Evolutionary conservation across 2,329 filamentous ascomycete species (phyloP), one percentile per base, ranked within the genome.

Genomic region (Aspergillus candidus): DNA sequence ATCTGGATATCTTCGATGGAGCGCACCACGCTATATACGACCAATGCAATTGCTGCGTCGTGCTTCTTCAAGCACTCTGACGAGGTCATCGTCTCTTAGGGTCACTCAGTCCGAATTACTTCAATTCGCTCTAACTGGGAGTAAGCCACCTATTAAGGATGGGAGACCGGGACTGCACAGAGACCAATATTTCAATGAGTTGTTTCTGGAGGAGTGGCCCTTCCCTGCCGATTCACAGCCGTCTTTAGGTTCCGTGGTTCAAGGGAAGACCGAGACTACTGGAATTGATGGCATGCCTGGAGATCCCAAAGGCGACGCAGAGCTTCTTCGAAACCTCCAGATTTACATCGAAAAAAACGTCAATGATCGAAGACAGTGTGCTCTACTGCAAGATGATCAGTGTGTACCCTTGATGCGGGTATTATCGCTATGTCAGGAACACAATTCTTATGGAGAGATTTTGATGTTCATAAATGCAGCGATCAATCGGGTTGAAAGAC

Each of bases 71-170:
- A 14, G 27, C 29, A 27, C 36, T 22, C 41, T 41, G 30, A 30
- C 13, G 17, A 41, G 32, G 17, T 11, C 13, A 44, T 35, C 41
- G 32, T 31, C 41, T 27, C 22, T 14, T 10, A 38, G 55, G 40
- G 50, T 59, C 42, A 50, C 57, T 32, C 52, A 58, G 15, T 58
- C 61, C 14, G 55, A 66, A 40, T 37, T 66, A 37, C 49, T 67
- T 32, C 60, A 62, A 41, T 67, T 60, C 49, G 52, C 57, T 11
- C 37, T 68, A 31, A 63, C 49, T 7, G 56, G 56, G 22, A 57
- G 48, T 15, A 52, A 49, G 27, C 36, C 46, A 35, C 27, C 43
- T 13, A 13, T 35, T 22, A 18, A 43, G 7, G 37, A 52, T 29
- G 13, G 41, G 4, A 36, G 40, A 4, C 31, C 27, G 12, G 43